These are phyloP conservation scores for Boletus eberwhitei DNA, from an alignment of 768 basidiomycete species.

Conservation along the genomic window DNA sequence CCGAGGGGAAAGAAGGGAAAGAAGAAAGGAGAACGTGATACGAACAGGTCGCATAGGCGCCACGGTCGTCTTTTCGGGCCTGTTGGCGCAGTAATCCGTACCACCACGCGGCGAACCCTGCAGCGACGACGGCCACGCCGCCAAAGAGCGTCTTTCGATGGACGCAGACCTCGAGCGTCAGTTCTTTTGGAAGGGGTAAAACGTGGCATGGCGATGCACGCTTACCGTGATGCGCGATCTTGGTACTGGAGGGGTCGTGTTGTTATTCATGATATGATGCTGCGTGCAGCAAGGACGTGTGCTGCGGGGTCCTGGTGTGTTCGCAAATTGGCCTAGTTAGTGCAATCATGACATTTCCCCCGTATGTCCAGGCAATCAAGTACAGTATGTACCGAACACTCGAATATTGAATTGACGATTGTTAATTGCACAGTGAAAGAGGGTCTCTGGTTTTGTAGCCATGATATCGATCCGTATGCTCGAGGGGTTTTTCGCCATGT, in stretches of 20 bases:
- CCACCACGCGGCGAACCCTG: constrained; percentile 21
- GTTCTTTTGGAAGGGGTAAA: background rate
- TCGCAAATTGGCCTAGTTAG: too few relatives aligned
- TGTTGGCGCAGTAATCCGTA: constrained; percentile 19
- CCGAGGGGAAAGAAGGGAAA: too few relatives aligned
- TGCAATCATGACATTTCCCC: too few relatives aligned
- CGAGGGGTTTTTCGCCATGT: constrained; percentile 88
- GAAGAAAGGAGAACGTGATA: background rate
- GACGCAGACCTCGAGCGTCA: background rate
- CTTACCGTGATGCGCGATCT: constrained; percentile 11
- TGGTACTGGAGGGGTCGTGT: constrained; percentile 7
- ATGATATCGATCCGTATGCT: constrained; percentile 83
- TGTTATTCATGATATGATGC: constrained; percentile 13
- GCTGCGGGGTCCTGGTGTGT: too few relatives aligned
- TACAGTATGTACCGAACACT: too few relatives aligned
- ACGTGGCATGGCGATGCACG: too few relatives aligned
- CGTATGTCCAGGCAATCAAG: too few relatives aligned
- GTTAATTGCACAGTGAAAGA: constrained; percentile 64
- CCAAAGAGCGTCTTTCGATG: constrained; percentile 23
- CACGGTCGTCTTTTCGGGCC: constrained; percentile 18
- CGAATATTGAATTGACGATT: background rate
- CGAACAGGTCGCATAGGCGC: constrained; percentile 19
- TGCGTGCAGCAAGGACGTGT: too few relatives aligned
- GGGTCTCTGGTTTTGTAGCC: constrained; percentile 75
- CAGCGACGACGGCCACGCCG: constrained; percentile 20